Percentiles rank a stretch among this genome's conserved stretches.
These are phyloP conservation scores for Fusarium sp. DNA, from an alignment of 2,329 filamentous ascomycete species.

Conservation along the genomic window DNA sequence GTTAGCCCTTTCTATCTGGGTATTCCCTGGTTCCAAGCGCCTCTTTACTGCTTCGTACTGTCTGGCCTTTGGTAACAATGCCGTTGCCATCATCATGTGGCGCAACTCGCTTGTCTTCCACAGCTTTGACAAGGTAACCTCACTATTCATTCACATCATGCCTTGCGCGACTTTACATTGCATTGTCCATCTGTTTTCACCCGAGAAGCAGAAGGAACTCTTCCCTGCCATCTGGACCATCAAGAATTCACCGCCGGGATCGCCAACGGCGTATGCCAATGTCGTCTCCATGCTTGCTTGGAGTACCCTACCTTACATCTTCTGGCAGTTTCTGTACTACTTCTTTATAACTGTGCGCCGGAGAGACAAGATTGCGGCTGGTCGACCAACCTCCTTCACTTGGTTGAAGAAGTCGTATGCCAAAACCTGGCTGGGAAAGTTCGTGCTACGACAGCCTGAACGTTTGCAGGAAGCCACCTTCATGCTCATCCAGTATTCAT, in stretches of 20 bases:
- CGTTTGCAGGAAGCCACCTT: slow-evolving; percentile 87
- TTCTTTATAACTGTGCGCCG: slow-evolving; percentile 94
- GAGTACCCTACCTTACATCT: slow-evolving; percentile 90
- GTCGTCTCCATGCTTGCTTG: slow-evolving; percentile 89
- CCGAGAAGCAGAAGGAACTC: slow-evolving; percentile 72
- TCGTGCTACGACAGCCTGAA: slow-evolving; percentile 83
- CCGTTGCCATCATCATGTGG: slow-evolving; percentile 98
- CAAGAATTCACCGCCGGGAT: slow-evolving; percentile 75
- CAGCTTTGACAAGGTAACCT: slow-evolving; percentile 97
- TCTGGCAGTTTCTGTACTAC: slow-evolving; percentile 96
- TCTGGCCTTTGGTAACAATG: slow-evolving; percentile 95
- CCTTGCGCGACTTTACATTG: slow-evolving; percentile 94
- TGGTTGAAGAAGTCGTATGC: slow-evolving; percentile 95
- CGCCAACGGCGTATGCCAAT: slow-evolving; percentile 81
- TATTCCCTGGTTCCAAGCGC: slow-evolving; percentile 89
- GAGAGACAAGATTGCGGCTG: slow-evolving; percentile 95
- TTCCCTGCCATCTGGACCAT: slow-evolving; percentile 91
- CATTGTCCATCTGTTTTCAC: slow-evolving; percentile 83
- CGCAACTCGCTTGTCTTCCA: slow-evolving; percentile 98
- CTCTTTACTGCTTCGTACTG: slow-evolving; percentile 94
- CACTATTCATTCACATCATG: slow-evolving; percentile 99
- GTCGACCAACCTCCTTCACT: slow-evolving; percentile 95
- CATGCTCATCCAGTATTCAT: slow-evolving; percentile 95
- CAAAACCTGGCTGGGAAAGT: slow-evolving; percentile 86
- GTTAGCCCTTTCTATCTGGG: slow-evolving; percentile 84